Base-by-base conservation (phyloP, 495 filamentous ascomycete genomes). In the Xylaria castorea region DNA sequence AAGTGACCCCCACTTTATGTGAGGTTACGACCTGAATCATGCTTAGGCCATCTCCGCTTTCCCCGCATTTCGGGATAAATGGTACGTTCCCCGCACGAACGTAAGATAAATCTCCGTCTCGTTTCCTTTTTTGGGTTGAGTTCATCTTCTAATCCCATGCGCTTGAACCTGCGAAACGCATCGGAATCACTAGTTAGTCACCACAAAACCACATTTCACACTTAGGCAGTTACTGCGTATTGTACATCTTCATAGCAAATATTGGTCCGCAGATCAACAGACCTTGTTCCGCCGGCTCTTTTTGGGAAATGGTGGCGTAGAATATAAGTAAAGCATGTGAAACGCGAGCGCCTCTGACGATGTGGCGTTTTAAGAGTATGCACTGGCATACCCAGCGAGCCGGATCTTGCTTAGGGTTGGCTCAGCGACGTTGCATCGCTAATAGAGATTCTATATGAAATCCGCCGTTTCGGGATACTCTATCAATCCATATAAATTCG, bases 41-140 rank as follows among this genome's bases (percentile, higher is more conserved):
- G 5, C 20, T 38, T 5, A 38, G 30, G 4, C 8, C 25, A 34
- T 25, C 64, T 22, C 65, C 65, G n/a, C 46, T 53, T 68, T 66
- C 66, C 25, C 66, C 66, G 40, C 66, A 68, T 11, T 55, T 36
- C 14, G 48, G 66, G 32, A 44, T 11, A 42, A 57, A 53, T 57
- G 12, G 42, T 44, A 38, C 18, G 48, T 68, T 50, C 66, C 48
- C 48, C 48, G 66, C 27, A 62, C 50, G 22, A 14, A 3, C 50
- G 22, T 27, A 12, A 48, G 44, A n/a, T 48, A n/a, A 5, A 16
- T 48, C 20, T 8, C 46, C 46, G 6, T 48, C 48, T 51, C n/a
- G 6, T 51, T 51, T 51, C n/a, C 48, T 25, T 22, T 9, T 51
- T 14, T 14, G 22, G 22, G 50, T 14, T 25, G 11, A 30, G 5